Conservation (phyloP, 768 basidiomycete species). For the Agaricus sinodeliciosus region DNA sequence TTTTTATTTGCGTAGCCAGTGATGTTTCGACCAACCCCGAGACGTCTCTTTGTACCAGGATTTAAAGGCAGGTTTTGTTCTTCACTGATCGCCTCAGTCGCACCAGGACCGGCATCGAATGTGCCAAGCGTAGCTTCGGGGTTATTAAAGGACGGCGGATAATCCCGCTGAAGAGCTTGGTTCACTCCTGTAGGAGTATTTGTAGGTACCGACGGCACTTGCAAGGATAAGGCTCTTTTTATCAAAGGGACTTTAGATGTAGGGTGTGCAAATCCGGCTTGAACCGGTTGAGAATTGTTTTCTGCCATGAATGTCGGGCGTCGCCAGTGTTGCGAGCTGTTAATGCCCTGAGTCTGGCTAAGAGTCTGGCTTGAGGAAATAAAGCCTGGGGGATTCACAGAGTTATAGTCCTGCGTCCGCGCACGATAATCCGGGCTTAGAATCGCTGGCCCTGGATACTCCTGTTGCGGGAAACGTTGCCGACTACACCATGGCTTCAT, state of each 20-base stretch:
- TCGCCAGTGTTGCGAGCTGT: neutral
- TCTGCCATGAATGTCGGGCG: neutral
- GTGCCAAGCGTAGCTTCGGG: neutral
- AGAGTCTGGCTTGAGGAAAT: constrained; percentile 2
- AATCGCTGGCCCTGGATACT: neutral
- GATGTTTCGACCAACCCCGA: constrained; percentile 53
- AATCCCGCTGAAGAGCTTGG: neutral
- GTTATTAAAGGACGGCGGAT: neutral
- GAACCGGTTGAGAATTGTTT: neutral
- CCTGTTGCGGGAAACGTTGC: neutral
- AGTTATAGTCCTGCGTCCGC: neutral
- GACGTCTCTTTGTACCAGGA: constrained; percentile 41
- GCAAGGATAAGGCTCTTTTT: neutral
- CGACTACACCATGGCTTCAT: constrained; percentile 2
- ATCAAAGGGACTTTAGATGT: neutral
- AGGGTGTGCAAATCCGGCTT: neutral
- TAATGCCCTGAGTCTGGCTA: neutral
- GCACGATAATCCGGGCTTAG: neutral
- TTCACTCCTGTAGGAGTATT: neutral
- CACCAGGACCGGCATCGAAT: neutral
- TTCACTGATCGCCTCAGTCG: constrained; percentile 4
- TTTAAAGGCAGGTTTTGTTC: constrained; percentile 1
- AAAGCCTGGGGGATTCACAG: neutral
- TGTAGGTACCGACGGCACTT: neutral
- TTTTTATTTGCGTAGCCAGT: constrained; percentile 61